A percentile compares a stretch with the other conserved stretches of the same genome.
Conservation (phyloP, 2,329 filamentous ascomycete genomes). For the Xylariales sp. region DNA sequence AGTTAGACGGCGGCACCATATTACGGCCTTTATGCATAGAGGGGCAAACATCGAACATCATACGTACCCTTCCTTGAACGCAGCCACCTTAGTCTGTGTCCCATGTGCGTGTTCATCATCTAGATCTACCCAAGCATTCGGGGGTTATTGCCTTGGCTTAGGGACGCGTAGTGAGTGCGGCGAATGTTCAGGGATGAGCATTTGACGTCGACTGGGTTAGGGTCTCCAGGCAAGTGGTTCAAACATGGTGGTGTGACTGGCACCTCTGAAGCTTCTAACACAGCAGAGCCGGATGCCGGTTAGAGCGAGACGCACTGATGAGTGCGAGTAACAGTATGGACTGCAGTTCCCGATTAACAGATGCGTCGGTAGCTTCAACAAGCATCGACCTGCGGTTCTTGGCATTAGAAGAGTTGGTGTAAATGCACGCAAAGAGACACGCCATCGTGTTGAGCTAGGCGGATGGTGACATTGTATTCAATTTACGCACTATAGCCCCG, state of each 20-base stretch:
- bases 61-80: slow-evolving; percentile 14
- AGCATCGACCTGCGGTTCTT: neutral
- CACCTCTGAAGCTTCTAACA: neutral
- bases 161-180: slow-evolving; percentile 26
- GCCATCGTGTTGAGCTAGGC: too few relatives aligned
- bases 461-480: too few relatives aligned
- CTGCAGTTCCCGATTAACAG: neutral
- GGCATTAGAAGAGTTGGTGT: neutral
- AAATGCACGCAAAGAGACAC: neutral
- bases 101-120: neutral
- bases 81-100: neutral
- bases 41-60: neutral
- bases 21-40: neutral
- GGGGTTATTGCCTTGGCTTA: slow-evolving; percentile 9
- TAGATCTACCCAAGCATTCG: slow-evolving; percentile 1
- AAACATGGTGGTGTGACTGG: slow-evolving; percentile 4
- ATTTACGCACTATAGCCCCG: neutral
- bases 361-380: neutral
- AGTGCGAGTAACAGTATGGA: neutral
- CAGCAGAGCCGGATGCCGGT: neutral
- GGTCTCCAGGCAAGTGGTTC: neutral
- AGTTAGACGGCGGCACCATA: neutral
- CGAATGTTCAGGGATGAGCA: slow-evolving; percentile 12
- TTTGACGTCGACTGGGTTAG: neutral
- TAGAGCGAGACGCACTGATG: neutral